Conservation (phyloP, 164 flowering plant genomes). For the Cinnamomum micranthum region DNA sequence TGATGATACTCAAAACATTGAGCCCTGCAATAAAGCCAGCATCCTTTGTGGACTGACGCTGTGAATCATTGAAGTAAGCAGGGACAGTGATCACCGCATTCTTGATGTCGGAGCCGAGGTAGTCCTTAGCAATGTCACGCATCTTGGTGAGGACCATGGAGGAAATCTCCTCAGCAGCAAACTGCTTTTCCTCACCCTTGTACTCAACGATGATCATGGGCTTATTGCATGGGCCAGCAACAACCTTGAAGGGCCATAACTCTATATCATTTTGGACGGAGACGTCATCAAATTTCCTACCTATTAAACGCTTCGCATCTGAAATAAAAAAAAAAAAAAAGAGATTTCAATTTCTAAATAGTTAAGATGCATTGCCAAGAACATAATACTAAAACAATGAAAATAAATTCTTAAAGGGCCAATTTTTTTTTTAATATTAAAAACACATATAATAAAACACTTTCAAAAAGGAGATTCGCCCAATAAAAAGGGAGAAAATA, state of each 20-base stretch:
- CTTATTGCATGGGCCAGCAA: neutral
- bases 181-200: slow-evolving; percentile 6
- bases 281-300: slow-evolving; percentile 2
- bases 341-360: too few species aligned
- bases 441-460: too few species aligned
- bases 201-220: slow-evolving; percentile 4
- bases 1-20: neutral
- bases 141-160: neutral
- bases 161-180: slow-evolving; percentile 4
- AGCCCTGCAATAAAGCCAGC: neutral
- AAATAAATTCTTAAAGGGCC: too few species aligned
- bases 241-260: slow-evolving; percentile 10
- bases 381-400: too few species aligned
- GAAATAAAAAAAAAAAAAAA: neutral
- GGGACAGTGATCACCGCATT: slow-evolving; percentile 4
- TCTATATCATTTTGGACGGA: slow-evolving; percentile 2
- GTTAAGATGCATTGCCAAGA: too few species aligned
- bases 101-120: neutral
- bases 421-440: too few species aligned
- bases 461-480: too few species aligned
- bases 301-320: slow-evolving; percentile 11
- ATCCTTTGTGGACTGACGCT: slow-evolving; percentile 64
- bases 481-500: too few species aligned
- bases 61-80: slow-evolving; percentile 26
- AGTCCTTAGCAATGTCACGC: neutral